Base-by-base conservation (phyloP, 768 basidiomycete genomes). In the Crucibulum laeve region DNA sequence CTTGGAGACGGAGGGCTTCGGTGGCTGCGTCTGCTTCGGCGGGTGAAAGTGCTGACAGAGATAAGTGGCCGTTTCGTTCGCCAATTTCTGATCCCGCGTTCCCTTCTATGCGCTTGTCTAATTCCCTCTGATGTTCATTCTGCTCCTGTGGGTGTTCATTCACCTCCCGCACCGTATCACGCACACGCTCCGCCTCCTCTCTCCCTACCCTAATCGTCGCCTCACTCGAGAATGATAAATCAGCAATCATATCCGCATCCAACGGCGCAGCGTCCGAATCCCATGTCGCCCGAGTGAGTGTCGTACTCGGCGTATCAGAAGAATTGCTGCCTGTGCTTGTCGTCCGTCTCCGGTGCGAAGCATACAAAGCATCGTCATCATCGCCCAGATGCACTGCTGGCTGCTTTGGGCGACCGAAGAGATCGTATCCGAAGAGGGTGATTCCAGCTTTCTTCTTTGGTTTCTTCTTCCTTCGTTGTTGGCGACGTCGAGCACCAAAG, bases 181-280 rank as follows among this genome's bases (percentile, higher is more conserved):
- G n/a, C n/a, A n/a, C n/a, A n/a, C n/a, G n/a, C n/a, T n/a, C n/a
- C n/a, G n/a, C n/a, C n/a, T n/a, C n/a, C n/a, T n/a, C n/a, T n/a
- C n/a, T n/a, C n/a, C n/a, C n/a, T n/a, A n/a, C n/a, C n/a, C n/a
- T n/a, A n/a, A n/a, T n/a, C n/a, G n/a, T n/a, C n/a, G n/a, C n/a
- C n/a, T n/a, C n/a, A n/a, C n/a, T n/a, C n/a, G 68, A 67, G 0
- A 70, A 65, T 5, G 79, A 71, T 25, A 82, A 52, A 21, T 67
- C 67, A 40, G 69, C 74, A 43, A 88, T 84, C 14, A 71, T 65
- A 5, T 74, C 68, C 5, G 76, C 60, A 40, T 83, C 82, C 13
- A 88, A 64, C 1, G 79, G 79, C 4, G 84, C 76, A 3, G 86
- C 84, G 48, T 87, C 85, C 0, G 81, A 79, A 59, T 87, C 86